phyloP scores from a whole-genome alignment of 2,329 filamentous ascomycete genomes.

The Botrytis elliptica region DNA sequence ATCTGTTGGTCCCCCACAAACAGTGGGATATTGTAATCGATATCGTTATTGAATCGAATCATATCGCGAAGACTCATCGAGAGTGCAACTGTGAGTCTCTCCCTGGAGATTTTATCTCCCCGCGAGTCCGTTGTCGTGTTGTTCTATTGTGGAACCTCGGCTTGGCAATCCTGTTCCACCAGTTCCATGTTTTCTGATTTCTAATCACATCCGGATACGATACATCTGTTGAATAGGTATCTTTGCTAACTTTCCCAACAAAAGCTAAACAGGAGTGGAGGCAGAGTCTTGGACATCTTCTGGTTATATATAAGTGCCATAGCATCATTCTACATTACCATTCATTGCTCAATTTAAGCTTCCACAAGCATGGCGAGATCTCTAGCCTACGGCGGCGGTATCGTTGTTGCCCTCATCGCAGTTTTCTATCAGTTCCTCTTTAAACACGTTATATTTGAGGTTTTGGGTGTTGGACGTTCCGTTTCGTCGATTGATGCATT shows the following conservation, averaged over 20 bases:
- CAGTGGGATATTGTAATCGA: not conserved
- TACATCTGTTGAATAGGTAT: too few species aligned
- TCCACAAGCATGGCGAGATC: constrained; percentile 19
- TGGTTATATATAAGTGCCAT: not conserved
- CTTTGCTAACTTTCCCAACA: too few species aligned
- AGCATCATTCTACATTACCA: not conserved
- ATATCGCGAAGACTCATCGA: not conserved
- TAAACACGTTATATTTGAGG: constrained; percentile 36
- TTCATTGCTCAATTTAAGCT: not conserved
- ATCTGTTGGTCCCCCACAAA: not conserved
- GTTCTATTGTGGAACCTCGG: too few species aligned
- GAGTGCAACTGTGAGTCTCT: not conserved
- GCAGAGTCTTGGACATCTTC: not conserved
- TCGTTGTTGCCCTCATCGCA: constrained; percentile 29
- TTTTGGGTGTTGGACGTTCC: constrained; percentile 37
- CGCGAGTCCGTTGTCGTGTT: too few species aligned
- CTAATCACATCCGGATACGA: too few species aligned
- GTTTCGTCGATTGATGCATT: constrained; percentile 39
- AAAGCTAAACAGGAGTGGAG: not conserved
- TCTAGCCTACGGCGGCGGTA: constrained; percentile 26
- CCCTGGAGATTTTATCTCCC: too few species aligned
- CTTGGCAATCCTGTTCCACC: too few species aligned
- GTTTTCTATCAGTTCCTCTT: constrained; percentile 39
- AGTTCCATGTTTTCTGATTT: too few species aligned
- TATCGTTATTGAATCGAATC: not conserved